phyloP scores from a whole-genome alignment of 768 basidiomycete species.

The Collybia sp. region DNA sequence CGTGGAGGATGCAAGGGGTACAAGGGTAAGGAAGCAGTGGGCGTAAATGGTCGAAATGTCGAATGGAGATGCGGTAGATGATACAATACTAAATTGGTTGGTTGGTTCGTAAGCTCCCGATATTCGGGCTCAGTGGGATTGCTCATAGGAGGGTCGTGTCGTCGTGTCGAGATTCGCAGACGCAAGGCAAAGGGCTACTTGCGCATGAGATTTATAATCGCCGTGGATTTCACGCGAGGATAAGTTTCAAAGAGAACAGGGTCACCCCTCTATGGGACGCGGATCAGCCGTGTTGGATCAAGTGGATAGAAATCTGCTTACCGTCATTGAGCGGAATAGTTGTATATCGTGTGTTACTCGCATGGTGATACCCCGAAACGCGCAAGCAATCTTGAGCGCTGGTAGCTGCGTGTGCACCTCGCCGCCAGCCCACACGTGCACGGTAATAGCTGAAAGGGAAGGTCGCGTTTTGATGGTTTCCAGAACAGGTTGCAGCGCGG shows the following conservation, averaged over 20 bases:
- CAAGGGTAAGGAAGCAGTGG: not conserved
- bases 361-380: constrained; percentile 53
- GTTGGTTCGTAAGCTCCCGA: not conserved
- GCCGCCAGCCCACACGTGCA: constrained; percentile 52
- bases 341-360: constrained; percentile 45
- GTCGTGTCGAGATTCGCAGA: not conserved
- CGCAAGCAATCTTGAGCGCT: constrained; percentile 60
- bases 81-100: constrained; percentile 7
- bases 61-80: not conserved
- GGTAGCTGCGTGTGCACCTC: constrained; percentile 44
- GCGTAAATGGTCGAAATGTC: constrained; percentile 1
- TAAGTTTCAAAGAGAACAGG: constrained; percentile 9
- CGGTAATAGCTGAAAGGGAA: constrained; percentile 42
- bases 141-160: too few relatives aligned
- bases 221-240: constrained; percentile 14
- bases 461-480: constrained; percentile 44
- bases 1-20: not conserved
- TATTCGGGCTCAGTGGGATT: too few relatives aligned
- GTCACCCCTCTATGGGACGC: constrained; percentile 12
- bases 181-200: not conserved
- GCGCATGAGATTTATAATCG: constrained; percentile 12
- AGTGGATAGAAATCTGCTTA: constrained; percentile 26
- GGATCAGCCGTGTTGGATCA: not conserved
- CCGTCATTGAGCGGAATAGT: constrained; percentile 46
- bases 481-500: constrained; percentile 48